Evolutionary conservation across 306 rosid genomes (phyloP), one percentile per base, ranked within the genome.

Genomic region (Cucumis cinereus): DNA sequence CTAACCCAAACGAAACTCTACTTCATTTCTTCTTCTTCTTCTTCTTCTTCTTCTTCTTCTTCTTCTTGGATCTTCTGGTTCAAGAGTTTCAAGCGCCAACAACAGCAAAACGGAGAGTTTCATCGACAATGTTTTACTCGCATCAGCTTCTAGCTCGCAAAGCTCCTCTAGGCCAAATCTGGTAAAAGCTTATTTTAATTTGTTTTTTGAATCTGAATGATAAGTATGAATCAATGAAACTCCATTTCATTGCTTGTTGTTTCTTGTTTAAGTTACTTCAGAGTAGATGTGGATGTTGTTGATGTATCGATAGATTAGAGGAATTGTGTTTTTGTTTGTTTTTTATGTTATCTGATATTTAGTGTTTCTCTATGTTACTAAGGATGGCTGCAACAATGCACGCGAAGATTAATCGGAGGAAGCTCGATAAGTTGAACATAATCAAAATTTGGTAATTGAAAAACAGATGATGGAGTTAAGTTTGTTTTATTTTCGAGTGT

Each of bases 81-180:
- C 10, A 71, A 7, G 55, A 43, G 75, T 71, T 50, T 71, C 38
- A 30, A 24, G 38, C 26, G n/a, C 28, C 26, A 19, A 8, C 60
- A 3, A 47, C 12, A 61, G 36, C 54, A 5, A 11, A 26, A 41
- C 69, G 8, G 2, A 50, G 26, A 45, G 10, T 8, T 52, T 67
- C 35, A 43, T 72, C 60, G 2, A 72, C 24, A 16, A 92, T 90
- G 96, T 90, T 92, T 79, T 92, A 90, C 94, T 90, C 96, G 19
- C 96, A 89, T 66, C 90, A 90, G 82, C 91, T 90, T 54, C 94
- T 92, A 10, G 96, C 96, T 60, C 90, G 98, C 50, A 92, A 92
- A 54, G 94, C 92, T 55, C 92, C 94, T 11, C 88, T 92, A 13
- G 96, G 98, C 33, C 91, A 92, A 85, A 92, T 92, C 56, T 92